Evolutionary conservation across 768 basidiomycete genomes (phyloP), one percentile per base, ranked within the genome.

Genomic region (Sarcodon sp.): DNA sequence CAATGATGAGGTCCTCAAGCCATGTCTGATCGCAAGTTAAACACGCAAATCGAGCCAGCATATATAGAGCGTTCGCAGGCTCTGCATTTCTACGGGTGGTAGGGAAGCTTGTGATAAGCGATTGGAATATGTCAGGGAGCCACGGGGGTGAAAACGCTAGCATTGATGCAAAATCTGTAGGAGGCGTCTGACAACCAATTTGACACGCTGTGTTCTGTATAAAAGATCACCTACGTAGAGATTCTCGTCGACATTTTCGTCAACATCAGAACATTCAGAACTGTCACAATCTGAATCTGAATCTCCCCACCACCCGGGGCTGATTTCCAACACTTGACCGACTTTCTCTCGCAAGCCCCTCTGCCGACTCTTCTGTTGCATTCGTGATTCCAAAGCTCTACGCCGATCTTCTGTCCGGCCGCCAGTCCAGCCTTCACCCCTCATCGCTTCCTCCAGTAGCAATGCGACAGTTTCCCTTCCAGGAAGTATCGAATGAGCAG

Each of bases 1-100:
- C 87, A 35, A 93, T 78, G 47, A 98, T 76, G 27, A 99, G 70
- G 60, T 96, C 92, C 61, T 94, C 92, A 21, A 97, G 68, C 87
- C 94, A 92, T 1, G 79, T 80, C 53, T 87, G 80, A 60, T 92
- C 90, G 58, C 90, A 91, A n/a, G 77, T 81, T 31, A 89, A 66
- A 54, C 81, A 83, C n/a, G 96, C 96, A 64, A 94, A 99, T 41
- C 92, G 79, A 10, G 90, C 83, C 46, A 92, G 74, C 66, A 96
- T 76, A 64, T 92, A 96, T 44, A 99, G 66, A 9, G 79, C 79
- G 59, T 94, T 97, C 31, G 94, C 96, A 12, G 96, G 93, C 33
- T 91, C 79, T 2, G 83, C 66, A 63, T 91, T 83, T 45, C 77
- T 75, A 43, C 87, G 69, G 15, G 76, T 72, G 6, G 88, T 80